Conservation (phyloP, 1,139 yeast genomes). For the Sugiyamaella japonica region DNA sequence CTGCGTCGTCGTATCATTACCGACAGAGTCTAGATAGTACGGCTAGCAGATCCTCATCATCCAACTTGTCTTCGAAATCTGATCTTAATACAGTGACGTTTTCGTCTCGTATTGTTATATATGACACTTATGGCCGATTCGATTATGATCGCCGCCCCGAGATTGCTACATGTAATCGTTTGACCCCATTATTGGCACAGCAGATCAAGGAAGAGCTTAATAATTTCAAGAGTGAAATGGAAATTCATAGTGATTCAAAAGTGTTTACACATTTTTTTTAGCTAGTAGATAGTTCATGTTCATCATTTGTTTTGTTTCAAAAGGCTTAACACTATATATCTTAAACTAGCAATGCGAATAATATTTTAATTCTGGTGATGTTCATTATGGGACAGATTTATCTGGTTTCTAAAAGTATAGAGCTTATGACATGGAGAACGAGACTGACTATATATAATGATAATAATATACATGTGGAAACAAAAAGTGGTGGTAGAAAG, state of each 20-base stretch:
- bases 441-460: background rate
- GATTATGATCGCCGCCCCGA: slow-evolving; percentile 96
- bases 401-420: background rate
- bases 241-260: slow-evolving; percentile 70
- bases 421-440: background rate
- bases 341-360: slow-evolving; percentile 1
- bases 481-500: background rate
- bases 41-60: slow-evolving; percentile 13
- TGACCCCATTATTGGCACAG: slow-evolving; percentile 87
- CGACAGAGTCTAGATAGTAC: slow-evolving; percentile 19
- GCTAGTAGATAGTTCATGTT: background rate
- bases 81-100: slow-evolving; percentile 55
- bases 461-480: background rate
- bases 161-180: slow-evolving; percentile 86
- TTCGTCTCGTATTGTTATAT: slow-evolving; percentile 79
- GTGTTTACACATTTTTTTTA: slow-evolving; percentile 83
- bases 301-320: background rate
- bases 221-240: slow-evolving; percentile 68
- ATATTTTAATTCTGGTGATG: background rate
- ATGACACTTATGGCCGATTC: slow-evolving; percentile 79
- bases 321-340: background rate
- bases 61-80: slow-evolving; percentile 8
- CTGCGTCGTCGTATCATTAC: slow-evolving; percentile 23
- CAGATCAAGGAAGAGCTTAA: slow-evolving; percentile 86
- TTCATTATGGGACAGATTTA: background rate